These are phyloP conservation scores for Heteromeles arbutifolia DNA, from an alignment of 306 rosid species.

Conservation along the genomic window DNA sequence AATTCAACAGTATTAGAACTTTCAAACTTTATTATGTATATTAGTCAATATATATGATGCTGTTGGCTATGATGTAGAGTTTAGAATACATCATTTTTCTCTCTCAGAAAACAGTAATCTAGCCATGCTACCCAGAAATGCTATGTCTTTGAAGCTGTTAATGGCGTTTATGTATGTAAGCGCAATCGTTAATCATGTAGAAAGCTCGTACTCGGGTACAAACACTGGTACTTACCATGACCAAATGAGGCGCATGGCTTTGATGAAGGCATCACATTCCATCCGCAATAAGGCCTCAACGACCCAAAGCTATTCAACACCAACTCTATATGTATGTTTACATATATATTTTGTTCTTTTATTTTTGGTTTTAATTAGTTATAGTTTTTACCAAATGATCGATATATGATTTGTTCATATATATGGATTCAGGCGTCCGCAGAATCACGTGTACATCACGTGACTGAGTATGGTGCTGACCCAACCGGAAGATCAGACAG, in stretches of 20 bases:
- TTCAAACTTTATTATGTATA: neutral
- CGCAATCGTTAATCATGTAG: neutral
- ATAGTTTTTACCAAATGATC: neutral
- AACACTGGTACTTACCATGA: neutral
- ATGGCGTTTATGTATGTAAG: neutral
- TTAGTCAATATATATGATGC: neutral
- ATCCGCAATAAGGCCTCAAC: neutral
- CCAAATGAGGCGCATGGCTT: conserved; percentile 6
- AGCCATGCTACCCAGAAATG: neutral
- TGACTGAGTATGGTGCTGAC: conserved; percentile 33
- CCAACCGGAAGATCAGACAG: conserved; percentile 35
- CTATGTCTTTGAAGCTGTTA: neutral
- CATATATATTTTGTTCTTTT: neutral
- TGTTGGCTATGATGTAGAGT: neutral
- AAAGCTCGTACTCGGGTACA: conserved; percentile 19
- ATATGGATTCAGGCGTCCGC: neutral
- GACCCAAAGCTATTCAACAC: neutral
- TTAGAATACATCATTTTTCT: neutral
- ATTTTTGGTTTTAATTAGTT: neutral
- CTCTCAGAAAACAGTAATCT: neutral
- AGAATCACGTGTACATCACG: conserved; percentile 30
- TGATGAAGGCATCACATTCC: conserved; percentile 7
- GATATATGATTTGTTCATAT: neutral
- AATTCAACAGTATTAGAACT: neutral
- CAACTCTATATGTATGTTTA: neutral